phyloP scores from a whole-genome alignment of 129 eudicot genomes.

The Daucus carota region DH1_v3.0 NC_030386.2:23689001-23689500 shows the following conservation, averaged over 20 bases:
- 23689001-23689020: background rate
- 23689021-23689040: background rate
- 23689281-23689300: too few relatives aligned
- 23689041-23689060: background rate
- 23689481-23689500: too few relatives aligned
- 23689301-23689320: too few relatives aligned
- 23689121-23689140: background rate
- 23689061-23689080: background rate
- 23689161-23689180: background rate
- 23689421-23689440: background rate
- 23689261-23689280: background rate
- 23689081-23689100: background rate
- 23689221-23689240: slow-evolving; percentile 11
- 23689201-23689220: slow-evolving; percentile 12
- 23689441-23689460: background rate
- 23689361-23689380: background rate
- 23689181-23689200: slow-evolving; percentile 37
- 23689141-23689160: background rate
- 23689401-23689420: background rate
- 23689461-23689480: background rate
- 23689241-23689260: background rate
- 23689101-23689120: background rate
- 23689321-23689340: too few relatives aligned
- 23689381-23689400: background rate
- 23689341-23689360: too few relatives aligned